Evolutionary conservation across 805 yeast genomes (phyloP), one percentile per base, ranked within the genome.

Genomic region (Myxozyma kluyveri): DNA sequence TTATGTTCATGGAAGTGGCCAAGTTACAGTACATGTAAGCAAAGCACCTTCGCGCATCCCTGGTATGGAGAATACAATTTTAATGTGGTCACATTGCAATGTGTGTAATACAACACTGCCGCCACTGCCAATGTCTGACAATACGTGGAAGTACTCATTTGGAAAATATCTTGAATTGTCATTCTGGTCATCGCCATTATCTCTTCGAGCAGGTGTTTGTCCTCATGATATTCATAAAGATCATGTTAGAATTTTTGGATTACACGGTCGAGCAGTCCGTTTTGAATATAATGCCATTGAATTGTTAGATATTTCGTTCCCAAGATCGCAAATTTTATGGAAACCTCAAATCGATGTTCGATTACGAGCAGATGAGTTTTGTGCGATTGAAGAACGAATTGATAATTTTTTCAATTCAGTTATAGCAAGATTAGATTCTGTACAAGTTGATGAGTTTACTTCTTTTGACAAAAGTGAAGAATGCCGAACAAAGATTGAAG

Each of bases 31-130:
- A 35, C 75, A 81, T 14, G 76, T 88, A 21, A 96, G 88, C 63
- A 75, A 73, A 50, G 73, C 76, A 39, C 76, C 79, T 22, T 75
- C 82, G 24, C 72, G 78, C 14, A 65, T 81, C 1, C 82, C 85
- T 1, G 84, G 83, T 1, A 64, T 80, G 39, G 81, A 81, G 53
- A 78, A 84, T 64, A 81, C 83, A 10, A 81, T 95, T 38, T 70
- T 89, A 48, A 84, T 90, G 73, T 93, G 99, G 99, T 86, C 95
- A 65, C 82, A 78, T 59, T 93, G 99, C 67, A 86, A 84, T 51
- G 75, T 74, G 45, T 93, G 99, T 67, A 79, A 82, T 12, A 78
- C 75, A 33, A 74, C 84, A 0, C 82, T 95, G 2, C 93, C 96
- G 0, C 81, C 85, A 4, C 70, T 83, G 12, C 86, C 87, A 18